Evolutionary conservation across 805 yeast genomes (phyloP).

Genomic region (Brettanomyces nanus): DNA sequence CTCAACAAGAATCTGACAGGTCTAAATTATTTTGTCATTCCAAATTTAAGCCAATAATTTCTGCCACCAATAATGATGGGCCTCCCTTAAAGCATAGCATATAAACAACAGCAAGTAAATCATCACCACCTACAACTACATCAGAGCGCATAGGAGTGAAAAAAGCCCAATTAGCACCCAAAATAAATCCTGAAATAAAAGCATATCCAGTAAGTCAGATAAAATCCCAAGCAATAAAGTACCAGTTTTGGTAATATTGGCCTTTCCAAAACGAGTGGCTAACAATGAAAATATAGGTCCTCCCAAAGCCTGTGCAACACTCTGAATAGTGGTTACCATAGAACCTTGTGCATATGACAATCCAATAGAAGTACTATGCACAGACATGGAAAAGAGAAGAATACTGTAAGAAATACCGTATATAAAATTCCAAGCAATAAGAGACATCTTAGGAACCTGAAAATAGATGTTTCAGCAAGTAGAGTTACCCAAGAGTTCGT

Average conservation of each 20-base stretch:
- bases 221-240: conserved; percentile 30
- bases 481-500: conserved; percentile 12
- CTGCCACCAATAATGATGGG: conserved; percentile 24
- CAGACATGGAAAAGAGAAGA: conserved; percentile 37
- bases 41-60: conserved; percentile 24
- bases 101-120: conserved; percentile 23
- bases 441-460: conserved; percentile 17
- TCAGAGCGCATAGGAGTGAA: conserved; percentile 29
- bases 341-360: conserved; percentile 38
- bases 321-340: conserved; percentile 37
- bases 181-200: conserved; percentile 33
- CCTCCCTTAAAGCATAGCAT: conserved; percentile 22
- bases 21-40: conserved; percentile 23
- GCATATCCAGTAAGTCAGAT: conserved; percentile 33
- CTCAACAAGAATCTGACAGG: conserved; percentile 57
- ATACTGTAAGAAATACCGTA: conserved; percentile 28
- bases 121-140: conserved; percentile 24
- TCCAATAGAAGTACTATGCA: conserved; percentile 44
- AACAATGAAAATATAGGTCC: conserved; percentile 40
- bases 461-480: conserved; percentile 10
- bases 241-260: conserved; percentile 33
- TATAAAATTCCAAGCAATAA: conserved; percentile 18
- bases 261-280: conserved; percentile 41
- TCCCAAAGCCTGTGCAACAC: conserved; percentile 41
- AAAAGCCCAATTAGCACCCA: conserved; percentile 39